A percentile compares a stretch with the other conserved stretches of the same genome.
Evolutionary conservation across 768 basidiomycete genomes (phyloP).

Genomic region (Trametes elegans): DNA sequence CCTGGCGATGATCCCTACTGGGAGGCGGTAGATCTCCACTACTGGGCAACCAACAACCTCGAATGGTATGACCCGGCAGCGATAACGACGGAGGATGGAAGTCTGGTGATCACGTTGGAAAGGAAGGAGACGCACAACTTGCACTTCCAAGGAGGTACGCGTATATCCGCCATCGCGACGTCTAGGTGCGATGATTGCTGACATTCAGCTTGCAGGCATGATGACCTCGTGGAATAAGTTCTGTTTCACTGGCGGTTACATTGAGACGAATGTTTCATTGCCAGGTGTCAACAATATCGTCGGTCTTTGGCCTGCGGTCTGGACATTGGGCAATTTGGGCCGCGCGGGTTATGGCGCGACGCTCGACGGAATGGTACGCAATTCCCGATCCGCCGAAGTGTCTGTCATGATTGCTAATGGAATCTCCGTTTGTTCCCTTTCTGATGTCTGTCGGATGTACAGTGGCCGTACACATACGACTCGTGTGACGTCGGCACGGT

Average conservation of each 20-base stretch:
- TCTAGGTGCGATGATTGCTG: background rate
- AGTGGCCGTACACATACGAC: slow-evolving; percentile 86
- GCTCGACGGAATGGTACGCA: slow-evolving; percentile 73
- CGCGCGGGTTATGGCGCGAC: slow-evolving; percentile 87
- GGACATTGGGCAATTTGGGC: slow-evolving; percentile 83
- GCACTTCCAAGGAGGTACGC: slow-evolving; percentile 60
- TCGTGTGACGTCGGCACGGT: slow-evolving; percentile 92
- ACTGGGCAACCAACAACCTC: slow-evolving; percentile 51
- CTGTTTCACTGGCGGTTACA: slow-evolving; percentile 87
- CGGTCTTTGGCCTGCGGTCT: slow-evolving; percentile 77
- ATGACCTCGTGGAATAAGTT: slow-evolving; percentile 84
- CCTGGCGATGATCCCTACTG: slow-evolving; percentile 86
- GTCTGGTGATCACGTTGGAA: slow-evolving; percentile 71
- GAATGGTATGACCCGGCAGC: slow-evolving; percentile 89
- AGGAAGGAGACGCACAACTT: slow-evolving; percentile 67
- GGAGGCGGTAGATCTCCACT: slow-evolving; percentile 82
- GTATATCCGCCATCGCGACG: background rate
- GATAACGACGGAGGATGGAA: slow-evolving; percentile 70
- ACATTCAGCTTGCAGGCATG: slow-evolving; percentile 33
- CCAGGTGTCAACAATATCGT: slow-evolving; percentile 64
- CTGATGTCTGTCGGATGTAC: too few relatives aligned
- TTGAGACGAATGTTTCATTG: slow-evolving; percentile 65
- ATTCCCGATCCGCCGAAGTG: slow-evolving; percentile 1
- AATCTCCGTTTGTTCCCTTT: too few relatives aligned
- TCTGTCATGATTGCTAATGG: too few relatives aligned